A percentile compares a stretch with the other conserved stretches of the same genome.
Evolutionary conservation across 495 filamentous ascomycete species (phyloP).

Genomic region (Bacidia rubella): DNA sequence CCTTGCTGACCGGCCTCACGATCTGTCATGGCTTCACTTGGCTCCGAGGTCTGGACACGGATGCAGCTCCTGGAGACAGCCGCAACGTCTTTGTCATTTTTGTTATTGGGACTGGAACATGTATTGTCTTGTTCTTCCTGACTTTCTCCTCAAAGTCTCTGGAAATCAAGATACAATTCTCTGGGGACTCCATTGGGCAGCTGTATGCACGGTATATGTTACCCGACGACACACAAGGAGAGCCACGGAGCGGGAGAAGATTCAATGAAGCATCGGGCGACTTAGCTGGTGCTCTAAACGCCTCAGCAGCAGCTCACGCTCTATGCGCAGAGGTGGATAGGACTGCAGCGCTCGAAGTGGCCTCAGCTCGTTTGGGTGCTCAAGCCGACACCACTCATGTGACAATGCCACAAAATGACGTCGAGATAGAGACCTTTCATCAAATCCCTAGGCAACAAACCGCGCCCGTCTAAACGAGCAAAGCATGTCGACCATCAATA

Average conservation of each 20-base stretch:
- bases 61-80: slow-evolving; percentile 4
- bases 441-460: too few species aligned
- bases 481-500: too few species aligned
- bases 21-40: slow-evolving; percentile 12
- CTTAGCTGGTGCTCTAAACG: background rate
- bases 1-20: slow-evolving; percentile 8
- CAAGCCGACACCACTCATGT: too few species aligned
- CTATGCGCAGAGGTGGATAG: background rate
- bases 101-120: slow-evolving; percentile 1
- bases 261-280: background rate
- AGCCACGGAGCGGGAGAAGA: background rate
- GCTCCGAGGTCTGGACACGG: slow-evolving; percentile 4
- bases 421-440: too few species aligned
- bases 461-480: too few species aligned
- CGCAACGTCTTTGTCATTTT: slow-evolving; percentile 11
- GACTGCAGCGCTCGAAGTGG: too few species aligned
- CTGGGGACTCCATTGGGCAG: background rate
- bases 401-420: too few species aligned
- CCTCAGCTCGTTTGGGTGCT: too few species aligned
- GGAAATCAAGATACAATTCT: slow-evolving; percentile 1
- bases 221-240: background rate
- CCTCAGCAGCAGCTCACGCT: background rate
- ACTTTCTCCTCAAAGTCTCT: background rate
- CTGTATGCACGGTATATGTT: background rate
- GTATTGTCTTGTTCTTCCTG: background rate